Conservation (phyloP, 202 grass and related monocot species). For the Zoysia matrella region DNA sequence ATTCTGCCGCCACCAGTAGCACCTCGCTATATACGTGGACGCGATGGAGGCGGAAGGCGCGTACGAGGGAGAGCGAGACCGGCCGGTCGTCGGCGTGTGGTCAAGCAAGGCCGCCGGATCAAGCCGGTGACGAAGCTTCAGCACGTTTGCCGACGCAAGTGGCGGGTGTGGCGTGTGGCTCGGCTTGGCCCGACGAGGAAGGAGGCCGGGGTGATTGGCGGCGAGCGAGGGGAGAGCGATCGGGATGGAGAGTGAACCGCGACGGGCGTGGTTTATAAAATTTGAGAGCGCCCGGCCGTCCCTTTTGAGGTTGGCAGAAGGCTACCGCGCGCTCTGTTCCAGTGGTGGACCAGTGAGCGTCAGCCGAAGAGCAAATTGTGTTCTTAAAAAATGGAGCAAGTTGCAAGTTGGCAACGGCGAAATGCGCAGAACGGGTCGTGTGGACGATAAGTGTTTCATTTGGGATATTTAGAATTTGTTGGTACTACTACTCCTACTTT, state of each 20-base stretch:
- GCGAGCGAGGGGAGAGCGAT: constrained; percentile 22
- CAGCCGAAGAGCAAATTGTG: background rate
- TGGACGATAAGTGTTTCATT: background rate
- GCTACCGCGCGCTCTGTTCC: background rate
- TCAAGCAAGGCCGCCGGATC: background rate
- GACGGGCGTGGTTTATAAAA: constrained; percentile 23
- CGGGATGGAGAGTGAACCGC: background rate
- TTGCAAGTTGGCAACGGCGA: background rate
- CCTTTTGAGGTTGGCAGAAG: constrained; percentile 40
- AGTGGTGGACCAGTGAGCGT: background rate
- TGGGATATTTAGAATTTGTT: background rate
- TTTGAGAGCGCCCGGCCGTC: constrained; percentile 43
- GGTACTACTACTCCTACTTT: too few relatives aligned
- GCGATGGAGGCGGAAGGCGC: background rate
- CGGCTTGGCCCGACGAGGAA: background rate
- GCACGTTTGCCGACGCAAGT: background rate
- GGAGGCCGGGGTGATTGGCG: background rate
- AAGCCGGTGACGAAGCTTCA: too few relatives aligned
- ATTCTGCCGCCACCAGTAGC: constrained; percentile 28
- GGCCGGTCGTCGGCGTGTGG: constrained; percentile 6
- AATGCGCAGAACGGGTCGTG: background rate
- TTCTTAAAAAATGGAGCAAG: background rate
- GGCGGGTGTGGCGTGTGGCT: constrained; percentile 19
- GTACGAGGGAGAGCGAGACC: background rate
- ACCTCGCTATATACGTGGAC: constrained; percentile 30